phyloP scores from a whole-genome alignment of 805 yeast species.

The Brettanomyces naardenensis region DNA sequence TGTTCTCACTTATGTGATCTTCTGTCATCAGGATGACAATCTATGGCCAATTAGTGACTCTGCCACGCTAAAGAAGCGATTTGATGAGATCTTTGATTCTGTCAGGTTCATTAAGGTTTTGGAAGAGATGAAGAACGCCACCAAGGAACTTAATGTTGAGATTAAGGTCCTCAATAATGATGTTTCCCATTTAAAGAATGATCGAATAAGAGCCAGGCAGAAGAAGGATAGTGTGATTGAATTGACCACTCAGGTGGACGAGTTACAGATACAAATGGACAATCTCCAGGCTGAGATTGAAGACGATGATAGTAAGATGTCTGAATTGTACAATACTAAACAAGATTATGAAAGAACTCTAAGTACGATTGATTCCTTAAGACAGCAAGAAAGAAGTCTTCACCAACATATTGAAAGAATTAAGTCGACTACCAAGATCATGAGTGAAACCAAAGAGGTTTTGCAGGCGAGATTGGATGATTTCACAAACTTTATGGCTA shows the following conservation, averaged over 20 bases:
- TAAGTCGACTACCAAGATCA: conserved; percentile 33
- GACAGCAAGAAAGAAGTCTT: conserved; percentile 37
- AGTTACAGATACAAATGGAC: conserved; percentile 40
- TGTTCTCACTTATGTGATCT: conserved; percentile 82
- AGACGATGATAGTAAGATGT: conserved; percentile 48
- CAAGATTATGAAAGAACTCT: conserved; percentile 74
- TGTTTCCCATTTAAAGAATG: conserved; percentile 68
- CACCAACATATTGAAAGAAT: conserved; percentile 46
- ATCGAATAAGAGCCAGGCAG: conserved; percentile 62
- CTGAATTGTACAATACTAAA: conserved; percentile 60
- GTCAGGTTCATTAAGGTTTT: conserved; percentile 86
- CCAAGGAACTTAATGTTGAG: conserved; percentile 71
- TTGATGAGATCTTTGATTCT: conserved; percentile 96
- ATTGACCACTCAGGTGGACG: conserved; percentile 35
- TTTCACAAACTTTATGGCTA: conserved; percentile 27
- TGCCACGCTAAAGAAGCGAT: conserved; percentile 75
- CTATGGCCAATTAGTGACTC: conserved; percentile 97
- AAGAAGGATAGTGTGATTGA: conserved; percentile 40
- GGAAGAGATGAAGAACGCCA: conserved; percentile 65
- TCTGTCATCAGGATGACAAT: conserved; percentile 96
- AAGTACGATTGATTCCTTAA: conserved; percentile 51
- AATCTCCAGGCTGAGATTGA: conserved; percentile 42
- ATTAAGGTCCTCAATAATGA: conserved; percentile 70
- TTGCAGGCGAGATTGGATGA: conserved; percentile 32
- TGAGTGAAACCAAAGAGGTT: conserved; percentile 36